A percentile compares a stretch with the other conserved stretches of the same genome.
These are phyloP conservation scores for Fusarium sambucinum DNA, from an alignment of 2,329 filamentous ascomycete genomes.

Conservation along the genomic window DNA sequence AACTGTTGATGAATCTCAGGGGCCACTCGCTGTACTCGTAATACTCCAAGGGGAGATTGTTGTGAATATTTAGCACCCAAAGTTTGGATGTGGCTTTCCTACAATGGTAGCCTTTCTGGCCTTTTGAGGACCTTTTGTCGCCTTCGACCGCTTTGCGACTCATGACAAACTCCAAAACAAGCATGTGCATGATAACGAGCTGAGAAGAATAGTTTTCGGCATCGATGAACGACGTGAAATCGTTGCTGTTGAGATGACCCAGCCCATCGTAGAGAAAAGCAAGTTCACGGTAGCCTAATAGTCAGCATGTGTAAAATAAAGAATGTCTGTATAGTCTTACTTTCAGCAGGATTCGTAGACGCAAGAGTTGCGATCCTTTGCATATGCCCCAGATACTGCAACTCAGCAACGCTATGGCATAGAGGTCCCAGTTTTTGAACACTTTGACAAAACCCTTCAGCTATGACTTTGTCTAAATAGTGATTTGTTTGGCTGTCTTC, in stretches of 20 bases:
- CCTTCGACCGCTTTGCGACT: conserved; percentile 37
- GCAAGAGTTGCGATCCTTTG: conserved; percentile 48
- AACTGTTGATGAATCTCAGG: conserved; percentile 39
- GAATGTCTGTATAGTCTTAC: conserved; percentile 35
- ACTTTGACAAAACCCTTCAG: conserved; percentile 49
- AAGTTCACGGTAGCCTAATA: conserved; percentile 44
- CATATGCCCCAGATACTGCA: conserved; percentile 49
- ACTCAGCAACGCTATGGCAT: conserved; percentile 50
- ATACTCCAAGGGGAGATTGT: conserved; percentile 50
- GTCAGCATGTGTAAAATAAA: conserved; percentile 6
- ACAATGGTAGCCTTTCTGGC: conserved; percentile 35
- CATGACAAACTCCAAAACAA: conserved; percentile 51
- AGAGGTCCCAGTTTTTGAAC: conserved; percentile 47
- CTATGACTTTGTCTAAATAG: conserved; percentile 35
- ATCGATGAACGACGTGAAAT: conserved; percentile 52
- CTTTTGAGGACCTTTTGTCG: not conserved
- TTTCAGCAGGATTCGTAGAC: conserved; percentile 45
- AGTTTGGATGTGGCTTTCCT: conserved; percentile 51
- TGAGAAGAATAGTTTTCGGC: conserved; percentile 50
- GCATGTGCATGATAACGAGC: conserved; percentile 55
- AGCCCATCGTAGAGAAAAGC: conserved; percentile 49
- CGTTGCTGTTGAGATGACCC: conserved; percentile 45
- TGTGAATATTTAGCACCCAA: conserved; percentile 55
- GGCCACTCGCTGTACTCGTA: conserved; percentile 52
- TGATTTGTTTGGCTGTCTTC: conserved; percentile 15